These are phyloP conservation scores for Ustilago hordei DNA, from an alignment of 1,284 basidiomycete genomes.

Conservation along the genomic window DNA sequence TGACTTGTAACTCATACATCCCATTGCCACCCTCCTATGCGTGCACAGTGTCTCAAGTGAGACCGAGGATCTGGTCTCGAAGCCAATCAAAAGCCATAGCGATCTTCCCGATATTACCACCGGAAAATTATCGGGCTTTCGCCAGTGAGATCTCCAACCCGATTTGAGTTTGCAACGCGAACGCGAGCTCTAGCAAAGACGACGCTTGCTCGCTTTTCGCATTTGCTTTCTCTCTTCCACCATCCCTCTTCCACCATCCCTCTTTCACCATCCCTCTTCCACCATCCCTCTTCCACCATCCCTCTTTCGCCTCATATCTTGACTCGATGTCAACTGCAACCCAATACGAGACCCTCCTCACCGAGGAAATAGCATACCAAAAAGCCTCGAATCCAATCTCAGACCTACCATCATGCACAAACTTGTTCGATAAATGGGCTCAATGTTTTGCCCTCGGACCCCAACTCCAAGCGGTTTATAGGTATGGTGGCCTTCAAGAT, in stretches of 20 bases:
- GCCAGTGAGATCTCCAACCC: neutral
- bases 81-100: neutral
- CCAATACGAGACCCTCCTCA: conserved; percentile 31
- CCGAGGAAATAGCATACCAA: conserved; percentile 60
- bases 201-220: neutral
- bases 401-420: conserved; percentile 61
- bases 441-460: conserved; percentile 75
- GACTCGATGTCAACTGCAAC: conserved; percentile 8
- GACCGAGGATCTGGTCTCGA: neutral
- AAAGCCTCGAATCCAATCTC: conserved; percentile 54
- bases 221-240: neutral
- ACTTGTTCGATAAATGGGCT: conserved; percentile 66
- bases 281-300: neutral
- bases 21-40: neutral
- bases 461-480: conserved; percentile 86
- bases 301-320: too few species aligned
- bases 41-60: neutral
- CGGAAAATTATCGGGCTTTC: neutral
- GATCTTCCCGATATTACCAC: neutral
- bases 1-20: conserved; percentile 32
- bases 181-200: conserved; percentile 15
- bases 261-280: neutral
- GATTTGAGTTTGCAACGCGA: conserved; percentile 13
- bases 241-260: neutral
- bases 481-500: conserved; percentile 82